A percentile compares a stretch with the other conserved stretches of the same genome.
phyloP scores from a whole-genome alignment of 2,329 filamentous ascomycete species.

The Aspergillus unguis region DNA sequence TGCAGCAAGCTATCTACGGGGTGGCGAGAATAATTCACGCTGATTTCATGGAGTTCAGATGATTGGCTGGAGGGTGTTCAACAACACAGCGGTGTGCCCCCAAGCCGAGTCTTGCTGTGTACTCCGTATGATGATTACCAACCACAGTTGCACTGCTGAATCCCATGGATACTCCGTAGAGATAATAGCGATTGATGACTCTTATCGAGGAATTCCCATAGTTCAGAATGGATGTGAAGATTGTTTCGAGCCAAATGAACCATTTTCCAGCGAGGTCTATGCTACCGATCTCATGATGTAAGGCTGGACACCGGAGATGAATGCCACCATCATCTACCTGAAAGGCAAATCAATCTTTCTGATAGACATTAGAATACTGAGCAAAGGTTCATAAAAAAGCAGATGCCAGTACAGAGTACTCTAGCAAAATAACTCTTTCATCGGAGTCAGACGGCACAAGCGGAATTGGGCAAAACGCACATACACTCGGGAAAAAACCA shows the following conservation, averaged over 20 bases:
- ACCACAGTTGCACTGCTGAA: background rate
- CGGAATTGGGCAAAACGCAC: slow-evolving; percentile 21
- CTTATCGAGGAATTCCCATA: background rate
- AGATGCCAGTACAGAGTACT: too few species aligned
- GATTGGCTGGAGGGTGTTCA: background rate
- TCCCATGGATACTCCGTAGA: background rate
- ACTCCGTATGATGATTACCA: background rate
- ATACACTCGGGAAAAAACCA: slow-evolving; percentile 30
- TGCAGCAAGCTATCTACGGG: background rate
- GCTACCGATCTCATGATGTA: background rate
- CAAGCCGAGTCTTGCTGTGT: background rate
- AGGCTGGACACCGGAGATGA: background rate
- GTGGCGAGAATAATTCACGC: background rate
- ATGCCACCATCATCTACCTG: background rate
- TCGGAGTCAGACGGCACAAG: slow-evolving; percentile 18
- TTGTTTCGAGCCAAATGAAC: slow-evolving; percentile 1
- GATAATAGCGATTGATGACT: background rate
- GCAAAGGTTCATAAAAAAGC: too few species aligned
- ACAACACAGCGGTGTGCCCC: background rate
- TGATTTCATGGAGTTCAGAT: background rate
- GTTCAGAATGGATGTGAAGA: background rate
- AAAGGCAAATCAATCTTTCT: background rate
- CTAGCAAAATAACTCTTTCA: background rate
- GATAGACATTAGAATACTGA: too few species aligned
- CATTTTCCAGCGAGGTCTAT: background rate